Conservation (phyloP, 2,329 filamentous ascomycete species). For the Penicillium occitanis region DNA sequence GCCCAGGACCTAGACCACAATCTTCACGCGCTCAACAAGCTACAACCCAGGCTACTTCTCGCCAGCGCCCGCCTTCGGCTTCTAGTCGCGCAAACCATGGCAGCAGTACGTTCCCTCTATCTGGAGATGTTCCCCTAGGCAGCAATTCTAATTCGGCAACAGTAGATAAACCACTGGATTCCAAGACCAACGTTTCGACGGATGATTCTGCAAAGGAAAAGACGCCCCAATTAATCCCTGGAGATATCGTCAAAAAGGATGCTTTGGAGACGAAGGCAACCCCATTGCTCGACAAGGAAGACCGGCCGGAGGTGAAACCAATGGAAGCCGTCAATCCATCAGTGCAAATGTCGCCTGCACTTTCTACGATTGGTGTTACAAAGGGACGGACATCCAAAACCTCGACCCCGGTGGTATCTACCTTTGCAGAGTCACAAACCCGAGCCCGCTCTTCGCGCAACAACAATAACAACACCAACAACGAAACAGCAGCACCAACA, state of each 20-base stretch:
- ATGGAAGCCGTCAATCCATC: constrained; percentile 38
- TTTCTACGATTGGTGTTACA: constrained; percentile 23
- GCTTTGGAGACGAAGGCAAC: constrained; percentile 24
- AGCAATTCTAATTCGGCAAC: constrained; percentile 27
- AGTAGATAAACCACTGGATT: constrained; percentile 47
- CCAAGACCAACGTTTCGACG: constrained; percentile 58
- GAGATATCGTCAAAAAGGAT: constrained; percentile 28
- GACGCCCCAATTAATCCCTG: constrained; percentile 35
- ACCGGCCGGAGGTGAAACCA: constrained; percentile 32
- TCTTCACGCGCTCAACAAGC: constrained; percentile 74
- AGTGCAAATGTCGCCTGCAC: constrained; percentile 25
- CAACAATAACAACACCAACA: constrained; percentile 25
- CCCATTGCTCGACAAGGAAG: constrained; percentile 37
- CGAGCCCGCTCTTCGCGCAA: constrained; percentile 39
- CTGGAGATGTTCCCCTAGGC: constrained; percentile 32
- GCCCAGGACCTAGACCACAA: constrained; percentile 64
- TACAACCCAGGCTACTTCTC: constrained; percentile 62
- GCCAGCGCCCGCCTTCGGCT: constrained; percentile 60
- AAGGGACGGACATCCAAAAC: constrained; percentile 44
- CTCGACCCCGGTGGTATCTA: constrained; percentile 41
- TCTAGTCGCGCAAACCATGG: constrained; percentile 60
- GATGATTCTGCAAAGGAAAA: constrained; percentile 38
- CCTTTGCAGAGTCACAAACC: constrained; percentile 36
- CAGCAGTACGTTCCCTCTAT: constrained; percentile 44
- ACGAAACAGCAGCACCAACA: constrained; percentile 26